Evolutionary conservation across 495 filamentous ascomycete genomes (phyloP).

Genomic region (Penicillium bovifimosum): DNA sequence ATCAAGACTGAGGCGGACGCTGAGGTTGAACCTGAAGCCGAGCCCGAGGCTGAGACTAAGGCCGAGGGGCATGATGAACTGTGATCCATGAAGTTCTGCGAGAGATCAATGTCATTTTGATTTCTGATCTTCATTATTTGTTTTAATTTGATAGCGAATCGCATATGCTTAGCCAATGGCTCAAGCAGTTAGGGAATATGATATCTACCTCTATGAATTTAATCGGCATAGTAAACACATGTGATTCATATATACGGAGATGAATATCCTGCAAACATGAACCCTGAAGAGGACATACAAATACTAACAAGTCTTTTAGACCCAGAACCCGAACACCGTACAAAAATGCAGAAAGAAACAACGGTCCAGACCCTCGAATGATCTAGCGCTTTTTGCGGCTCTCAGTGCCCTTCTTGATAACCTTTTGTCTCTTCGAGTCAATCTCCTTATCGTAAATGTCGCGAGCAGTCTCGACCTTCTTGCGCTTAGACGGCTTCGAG

Average conservation of each 20-base stretch:
- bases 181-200: neutral
- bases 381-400: conserved; percentile 34
- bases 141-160: neutral
- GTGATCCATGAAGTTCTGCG: neutral
- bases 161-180: neutral
- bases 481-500: conserved; percentile 65
- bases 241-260: conserved; percentile 18
- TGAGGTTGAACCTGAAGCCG: conserved; percentile 29
- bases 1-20: conserved; percentile 39
- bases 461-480: conserved; percentile 62
- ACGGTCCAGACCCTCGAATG: conserved; percentile 7
- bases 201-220: neutral
- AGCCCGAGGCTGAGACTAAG: conserved; percentile 9
- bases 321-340: conserved; percentile 18
- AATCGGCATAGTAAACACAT: conserved; percentile 7
- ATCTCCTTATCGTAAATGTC: conserved; percentile 44
- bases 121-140: neutral
- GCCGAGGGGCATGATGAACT: conserved; percentile 3
- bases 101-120: neutral
- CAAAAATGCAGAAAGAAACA: conserved; percentile 22
- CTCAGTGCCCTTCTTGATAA: conserved; percentile 50
- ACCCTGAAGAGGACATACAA: conserved; percentile 13
- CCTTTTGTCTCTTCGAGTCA: conserved; percentile 46
- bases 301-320: conserved; percentile 8
- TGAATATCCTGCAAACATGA: conserved; percentile 10